Percentiles rank a stretch among this genome's conserved stretches.
phyloP scores from a whole-genome alignment of 306 rosid genomes.

The Cercis canadensis region DNA sequence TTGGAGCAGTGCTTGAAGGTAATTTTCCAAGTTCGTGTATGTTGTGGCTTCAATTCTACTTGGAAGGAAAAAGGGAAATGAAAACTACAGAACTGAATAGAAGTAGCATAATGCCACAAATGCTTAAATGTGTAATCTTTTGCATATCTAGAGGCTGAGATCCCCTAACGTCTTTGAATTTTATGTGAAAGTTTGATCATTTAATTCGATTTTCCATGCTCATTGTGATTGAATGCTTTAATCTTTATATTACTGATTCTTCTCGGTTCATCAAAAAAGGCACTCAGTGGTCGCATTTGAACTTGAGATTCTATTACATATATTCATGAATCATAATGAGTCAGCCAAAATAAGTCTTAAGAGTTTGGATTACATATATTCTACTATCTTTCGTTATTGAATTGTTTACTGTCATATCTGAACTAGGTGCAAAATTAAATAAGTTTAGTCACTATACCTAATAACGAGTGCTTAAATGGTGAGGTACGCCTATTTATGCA shows the following conservation, averaged over 20 bases:
- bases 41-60: background rate
- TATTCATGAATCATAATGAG: background rate
- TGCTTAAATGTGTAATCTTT: background rate
- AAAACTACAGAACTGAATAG: background rate
- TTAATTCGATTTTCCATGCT: background rate
- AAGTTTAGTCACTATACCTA: background rate
- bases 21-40: background rate
- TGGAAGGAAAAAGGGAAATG: too few species aligned
- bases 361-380: background rate
- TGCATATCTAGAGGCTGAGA: background rate
- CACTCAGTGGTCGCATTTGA: background rate
- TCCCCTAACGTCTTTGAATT: background rate
- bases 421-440: background rate
- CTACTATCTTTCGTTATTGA: background rate
- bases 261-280: background rate
- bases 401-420: background rate
- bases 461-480: slow-evolving; percentile 1
- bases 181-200: background rate
- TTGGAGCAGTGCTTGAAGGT: slow-evolving; percentile 92
- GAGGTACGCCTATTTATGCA: background rate
- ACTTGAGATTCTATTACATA: slow-evolving; percentile 12
- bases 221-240: background rate
- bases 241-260: background rate
- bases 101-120: background rate
- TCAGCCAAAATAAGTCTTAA: background rate